Base-by-base conservation (phyloP, 1,139 yeast genomes). In the Hansenula lynferdii region DNA sequence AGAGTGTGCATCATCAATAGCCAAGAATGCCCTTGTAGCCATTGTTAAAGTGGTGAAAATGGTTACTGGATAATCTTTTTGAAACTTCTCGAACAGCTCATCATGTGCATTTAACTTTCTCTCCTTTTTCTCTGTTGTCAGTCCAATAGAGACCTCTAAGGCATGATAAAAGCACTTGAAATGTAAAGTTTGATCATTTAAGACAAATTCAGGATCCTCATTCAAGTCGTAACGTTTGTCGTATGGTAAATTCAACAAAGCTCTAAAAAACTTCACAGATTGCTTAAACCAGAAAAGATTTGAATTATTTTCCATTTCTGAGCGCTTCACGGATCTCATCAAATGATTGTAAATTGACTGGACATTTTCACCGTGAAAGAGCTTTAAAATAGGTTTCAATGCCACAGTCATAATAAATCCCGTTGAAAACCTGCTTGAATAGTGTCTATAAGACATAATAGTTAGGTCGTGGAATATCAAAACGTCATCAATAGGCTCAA, bases 401-500 rank as follows among this genome's bases (percentile, higher is more conserved):
- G 41, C 31, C 20, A 38, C 30, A 15, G 37, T 40, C 49, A 44
- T 44, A 18, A 40, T 35, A 36, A 47, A 44, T 6, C 37, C 42
- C 25, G 44, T 33, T 5, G 43, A 28, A 31, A 35, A 32, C 15
- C 39, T 34, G 5, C 48, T 40, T 3, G 32, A 20, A 26, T 42
- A 28, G 9, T 42, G 48, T 5, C 50, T 41, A 8, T 45, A 42
- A 7, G 41, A 29, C 10, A 42, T 22, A 7, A 40, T 36, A 14
- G 44, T 37, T 10, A 31, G 14, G 15, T 47, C 50, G 22, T 43
- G 38, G 29, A 44, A 50, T 47, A 63, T 62, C 35, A 65, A 45
- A 6, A 75, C 57, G 26, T 63, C 66, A 4, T 59, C 51, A 28
- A 65, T 41, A 2, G 79, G 73, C 39, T 73, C 77, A 34, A 69